Conservation (phyloP, 306 rosid genomes). For the Cucumis hystrix region DNA sequence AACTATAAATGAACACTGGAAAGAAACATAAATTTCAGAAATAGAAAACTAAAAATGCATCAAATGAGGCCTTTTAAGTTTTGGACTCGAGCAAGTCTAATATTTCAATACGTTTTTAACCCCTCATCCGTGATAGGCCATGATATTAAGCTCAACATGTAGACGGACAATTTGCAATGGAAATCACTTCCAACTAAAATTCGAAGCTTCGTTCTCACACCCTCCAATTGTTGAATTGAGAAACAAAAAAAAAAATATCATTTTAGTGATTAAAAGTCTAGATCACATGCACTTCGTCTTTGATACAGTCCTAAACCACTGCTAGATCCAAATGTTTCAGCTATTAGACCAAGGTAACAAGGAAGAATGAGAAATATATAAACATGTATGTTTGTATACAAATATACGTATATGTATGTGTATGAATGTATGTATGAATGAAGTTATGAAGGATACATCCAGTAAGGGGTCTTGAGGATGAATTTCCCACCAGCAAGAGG, state of each 20-base stretch:
- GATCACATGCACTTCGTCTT: not conserved
- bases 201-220: no score
- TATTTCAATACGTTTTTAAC: not conserved
- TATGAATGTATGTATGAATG: not conserved
- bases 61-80: no score
- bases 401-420: not conserved
- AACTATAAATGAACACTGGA: no score
- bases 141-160: not conserved
- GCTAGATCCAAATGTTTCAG: no score
- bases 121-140: not conserved
- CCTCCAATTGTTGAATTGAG: no score
- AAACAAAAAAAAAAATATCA: no score
- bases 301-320: not conserved
- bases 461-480: constrained; percentile 46
- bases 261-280: not conserved
- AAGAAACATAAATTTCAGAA: no score
- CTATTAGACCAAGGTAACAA: not conserved
- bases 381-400: not conserved
- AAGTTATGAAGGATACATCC: constrained; percentile 44
- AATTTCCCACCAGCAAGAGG: constrained; percentile 57
- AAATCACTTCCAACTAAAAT: not conserved
- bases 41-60: no score
- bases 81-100: no score
- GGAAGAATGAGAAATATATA: not conserved
- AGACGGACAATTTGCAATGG: not conserved